Evolutionary conservation across 1,284 basidiomycete species (phyloP).

Genomic region (Rhodotorula sp.): DNA sequence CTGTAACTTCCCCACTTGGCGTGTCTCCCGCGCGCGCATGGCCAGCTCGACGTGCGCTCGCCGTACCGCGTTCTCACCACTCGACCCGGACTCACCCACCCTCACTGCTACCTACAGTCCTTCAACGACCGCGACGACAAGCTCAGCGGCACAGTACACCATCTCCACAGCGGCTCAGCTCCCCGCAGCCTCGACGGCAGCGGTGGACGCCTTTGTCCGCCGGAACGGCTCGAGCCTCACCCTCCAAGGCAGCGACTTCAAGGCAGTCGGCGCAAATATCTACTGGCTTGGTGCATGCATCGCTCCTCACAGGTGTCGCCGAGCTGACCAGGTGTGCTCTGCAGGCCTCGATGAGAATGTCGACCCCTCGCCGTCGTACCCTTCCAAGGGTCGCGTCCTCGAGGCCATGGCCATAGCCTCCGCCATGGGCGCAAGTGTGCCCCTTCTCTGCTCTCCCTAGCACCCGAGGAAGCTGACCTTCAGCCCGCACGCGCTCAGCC

Average conservation of each 20-base stretch:
- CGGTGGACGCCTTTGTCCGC: constrained; percentile 36
- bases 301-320: background rate
- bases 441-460: background rate
- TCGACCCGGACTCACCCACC: background rate
- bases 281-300: constrained; percentile 51
- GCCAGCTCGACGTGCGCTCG: background rate
- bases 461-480: background rate
- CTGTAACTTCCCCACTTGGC: background rate
- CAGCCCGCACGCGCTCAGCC: constrained; percentile 22
- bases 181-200: background rate
- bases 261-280: constrained; percentile 47
- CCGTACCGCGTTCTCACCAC: no score
- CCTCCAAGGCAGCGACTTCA: constrained; percentile 39
- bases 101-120: background rate
- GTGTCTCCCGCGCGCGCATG: background rate
- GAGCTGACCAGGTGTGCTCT: background rate
- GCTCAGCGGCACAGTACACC: background rate
- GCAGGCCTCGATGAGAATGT: constrained; percentile 47
- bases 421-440: constrained; percentile 51
- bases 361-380: constrained; percentile 48
- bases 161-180: constrained; percentile 32
- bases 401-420: constrained; percentile 47
- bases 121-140: constrained; percentile 13
- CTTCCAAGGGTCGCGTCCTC: constrained; percentile 47
- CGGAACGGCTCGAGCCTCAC: constrained; percentile 39